Conservation (phyloP, 176 grass and related monocot genomes). For the Carex cristatella region DNA sequence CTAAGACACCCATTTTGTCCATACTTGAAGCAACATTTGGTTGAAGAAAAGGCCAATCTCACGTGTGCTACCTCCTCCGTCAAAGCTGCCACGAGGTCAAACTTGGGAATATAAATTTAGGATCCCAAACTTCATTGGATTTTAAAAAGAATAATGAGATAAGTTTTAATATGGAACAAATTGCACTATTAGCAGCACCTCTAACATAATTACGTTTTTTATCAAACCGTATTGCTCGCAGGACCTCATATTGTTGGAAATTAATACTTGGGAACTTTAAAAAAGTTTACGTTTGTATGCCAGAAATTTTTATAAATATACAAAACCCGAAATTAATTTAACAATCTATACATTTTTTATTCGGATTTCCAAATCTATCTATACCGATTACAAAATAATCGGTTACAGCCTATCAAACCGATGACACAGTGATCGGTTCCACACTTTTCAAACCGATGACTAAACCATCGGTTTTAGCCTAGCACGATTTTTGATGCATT, state of each 20-base stretch:
- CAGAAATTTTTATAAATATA: too few relatives aligned
- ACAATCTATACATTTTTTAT: too few relatives aligned
- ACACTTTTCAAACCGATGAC: too few relatives aligned
- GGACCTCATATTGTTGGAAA: neutral
- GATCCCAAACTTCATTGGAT: conserved; percentile 19
- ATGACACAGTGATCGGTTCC: too few relatives aligned
- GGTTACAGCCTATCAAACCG: too few relatives aligned
- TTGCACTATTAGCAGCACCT: neutral
- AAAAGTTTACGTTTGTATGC: neutral
- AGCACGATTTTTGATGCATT: too few relatives aligned
- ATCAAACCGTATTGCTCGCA: neutral
- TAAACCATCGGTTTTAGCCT: too few relatives aligned
- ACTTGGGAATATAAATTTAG: conserved; percentile 28
- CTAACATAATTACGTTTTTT: neutral
- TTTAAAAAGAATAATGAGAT: neutral
- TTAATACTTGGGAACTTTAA: neutral
- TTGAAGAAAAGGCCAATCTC: conserved; percentile 20
- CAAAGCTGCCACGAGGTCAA: conserved; percentile 22
- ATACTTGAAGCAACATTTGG: conserved; percentile 8
- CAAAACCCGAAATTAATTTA: too few relatives aligned
- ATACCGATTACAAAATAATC: too few relatives aligned
- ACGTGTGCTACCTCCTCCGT: conserved; percentile 13
- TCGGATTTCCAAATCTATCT: too few relatives aligned
- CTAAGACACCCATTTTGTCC: neutral
- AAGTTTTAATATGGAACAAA: neutral